Base-by-base conservation (phyloP, 83 land plant species). In the Larix sibirica region DNA sequence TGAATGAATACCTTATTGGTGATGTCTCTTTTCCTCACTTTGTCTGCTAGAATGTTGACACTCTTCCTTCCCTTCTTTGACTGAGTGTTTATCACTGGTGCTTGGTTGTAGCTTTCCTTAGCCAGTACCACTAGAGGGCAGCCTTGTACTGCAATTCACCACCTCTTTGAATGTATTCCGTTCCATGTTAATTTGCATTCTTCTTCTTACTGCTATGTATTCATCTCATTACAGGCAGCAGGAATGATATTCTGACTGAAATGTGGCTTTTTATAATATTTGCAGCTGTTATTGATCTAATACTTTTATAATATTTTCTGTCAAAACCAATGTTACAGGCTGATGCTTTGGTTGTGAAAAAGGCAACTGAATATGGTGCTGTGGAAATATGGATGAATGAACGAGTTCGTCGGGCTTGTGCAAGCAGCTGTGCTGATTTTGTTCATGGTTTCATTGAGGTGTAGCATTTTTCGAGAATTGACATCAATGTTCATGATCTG, bases 331-430 rank as follows among this genome's bases (percentile, higher is more conserved):
- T 8, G 36, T n/a, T 69, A 85, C 87, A 92, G 88, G 84, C 83
- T 62, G 93, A 87, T 61, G 93, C 93, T 78, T 61, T 97, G 77
- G 98, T 97, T 12, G 83, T 97, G 73, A 97, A 97, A 74, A 94
- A 91, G 87, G 99, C 99, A 14, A 97, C 94, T 71, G 98, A 97
- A 66, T 97, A 93, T 89, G 99, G 99, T 1, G 99, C 99, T 10
- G 99, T 97, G 75, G 99, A 97, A 87, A 94, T 94, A 42, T 97
- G 99, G 99, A 97, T 97, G 99, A 97, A 97, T 84, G 98, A 97
- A 86, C 95, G 99, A 38, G 98, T 94, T 62, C 87, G 98, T 24
- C 79, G 99, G 80, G 99, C 99, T 62, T 97, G 99, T 83, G 81
- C 96, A 71, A 92, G 61, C 56, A 96, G 96, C 59, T 97, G 99